Evolutionary conservation across 345 rosid species (phyloP).

Genomic region (Hibiscus tridactylites): DNA sequence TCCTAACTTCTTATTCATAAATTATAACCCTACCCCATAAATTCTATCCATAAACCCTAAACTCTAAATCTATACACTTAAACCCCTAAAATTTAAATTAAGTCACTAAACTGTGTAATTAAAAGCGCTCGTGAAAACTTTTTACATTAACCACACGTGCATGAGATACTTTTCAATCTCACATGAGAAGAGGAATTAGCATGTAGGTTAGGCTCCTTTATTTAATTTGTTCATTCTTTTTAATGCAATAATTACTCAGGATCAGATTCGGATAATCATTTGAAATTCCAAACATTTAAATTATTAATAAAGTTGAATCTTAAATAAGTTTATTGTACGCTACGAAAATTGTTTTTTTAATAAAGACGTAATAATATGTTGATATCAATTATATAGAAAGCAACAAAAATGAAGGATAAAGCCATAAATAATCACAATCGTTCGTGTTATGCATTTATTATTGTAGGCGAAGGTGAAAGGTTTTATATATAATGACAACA

Average conservation of each 20-base stretch:
- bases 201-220: background rate
- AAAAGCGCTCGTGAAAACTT: too few relatives aligned
- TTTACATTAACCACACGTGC: too few relatives aligned
- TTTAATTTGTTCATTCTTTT: background rate
- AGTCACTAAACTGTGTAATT: too few relatives aligned
- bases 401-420: conserved; percentile 10
- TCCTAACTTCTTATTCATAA: too few relatives aligned
- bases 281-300: too few relatives aligned
- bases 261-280: background rate
- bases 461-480: conserved; percentile 5
- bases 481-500: conserved; percentile 2
- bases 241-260: background rate
- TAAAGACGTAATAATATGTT: background rate
- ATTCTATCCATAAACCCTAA: too few relatives aligned
- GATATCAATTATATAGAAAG: background rate
- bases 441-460: conserved; percentile 30
- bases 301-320: background rate
- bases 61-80: too few relatives aligned
- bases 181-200: background rate
- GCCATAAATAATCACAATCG: conserved; percentile 5
- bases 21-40: too few relatives aligned
- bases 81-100: too few relatives aligned
- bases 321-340: background rate
- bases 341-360: background rate
- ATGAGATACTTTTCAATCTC: background rate